Evolutionary conservation across 495 filamentous ascomycete species (phyloP).

Genomic region (Penicillium odoratum): DNA sequence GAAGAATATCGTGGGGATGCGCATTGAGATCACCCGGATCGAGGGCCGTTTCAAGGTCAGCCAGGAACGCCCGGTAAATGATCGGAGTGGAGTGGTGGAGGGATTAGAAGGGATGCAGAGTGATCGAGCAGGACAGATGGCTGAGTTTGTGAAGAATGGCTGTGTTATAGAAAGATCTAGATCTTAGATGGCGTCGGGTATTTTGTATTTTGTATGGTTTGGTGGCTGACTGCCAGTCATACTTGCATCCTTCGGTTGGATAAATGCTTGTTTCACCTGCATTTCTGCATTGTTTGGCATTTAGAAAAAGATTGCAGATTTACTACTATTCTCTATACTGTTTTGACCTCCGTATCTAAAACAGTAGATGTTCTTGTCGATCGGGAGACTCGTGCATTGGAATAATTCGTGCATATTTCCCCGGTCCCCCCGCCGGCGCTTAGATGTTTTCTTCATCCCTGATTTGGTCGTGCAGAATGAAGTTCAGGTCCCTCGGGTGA

Average conservation of each 20-base stretch:
- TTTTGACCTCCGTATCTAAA: constrained; percentile 14
- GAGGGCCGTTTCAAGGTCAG: constrained; percentile 58
- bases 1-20: constrained; percentile 53
- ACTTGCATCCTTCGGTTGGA: constrained; percentile 17
- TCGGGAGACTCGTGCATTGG: background rate
- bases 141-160: constrained; percentile 18
- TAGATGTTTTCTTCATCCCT: constrained; percentile 5
- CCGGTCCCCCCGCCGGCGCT: constrained; percentile 6
- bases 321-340: no score
- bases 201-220: background rate
- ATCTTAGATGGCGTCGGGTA: background rate
- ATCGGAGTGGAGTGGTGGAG: constrained; percentile 47
- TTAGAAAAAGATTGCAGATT: background rate
- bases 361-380: constrained; percentile 12
- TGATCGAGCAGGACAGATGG: constrained; percentile 21
- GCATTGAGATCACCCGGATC: constrained; percentile 43
- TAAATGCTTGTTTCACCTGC: constrained; percentile 15
- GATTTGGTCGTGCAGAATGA: constrained; percentile 2
- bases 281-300: background rate
- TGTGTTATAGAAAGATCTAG: background rate
- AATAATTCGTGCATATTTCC: background rate
- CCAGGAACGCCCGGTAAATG: constrained; percentile 46
- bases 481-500: background rate
- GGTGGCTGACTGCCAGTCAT: constrained; percentile 2
- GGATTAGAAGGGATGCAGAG: constrained; percentile 32